phyloP scores from a whole-genome alignment of 192 early-diverging fungal genomes.

The Kappamyces sp. region DNA sequence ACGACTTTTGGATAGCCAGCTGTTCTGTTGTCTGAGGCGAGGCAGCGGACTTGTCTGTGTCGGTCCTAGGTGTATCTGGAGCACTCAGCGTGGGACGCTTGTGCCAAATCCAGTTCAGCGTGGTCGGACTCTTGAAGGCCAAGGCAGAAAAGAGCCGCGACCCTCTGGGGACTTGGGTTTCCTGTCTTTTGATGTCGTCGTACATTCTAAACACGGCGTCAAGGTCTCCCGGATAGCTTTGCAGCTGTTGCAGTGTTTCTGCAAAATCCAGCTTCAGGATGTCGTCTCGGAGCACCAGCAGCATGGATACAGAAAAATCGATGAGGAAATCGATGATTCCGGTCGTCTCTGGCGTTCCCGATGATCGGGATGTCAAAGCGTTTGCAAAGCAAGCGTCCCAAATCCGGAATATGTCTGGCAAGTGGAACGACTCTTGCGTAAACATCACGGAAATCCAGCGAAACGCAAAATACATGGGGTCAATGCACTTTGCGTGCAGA shows the following conservation, averaged over 20 bases:
- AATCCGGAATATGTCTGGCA: constrained; percentile 71
- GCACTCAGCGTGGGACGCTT: too few species aligned
- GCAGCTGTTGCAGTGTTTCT: constrained; percentile 52
- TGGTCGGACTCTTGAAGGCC: too few species aligned
- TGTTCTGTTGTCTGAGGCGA: too few species aligned
- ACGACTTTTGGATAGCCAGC: too few species aligned
- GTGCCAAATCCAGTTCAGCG: too few species aligned
- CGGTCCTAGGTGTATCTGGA: too few species aligned
- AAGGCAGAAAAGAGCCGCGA: too few species aligned
- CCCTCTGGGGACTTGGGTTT: too few species aligned
- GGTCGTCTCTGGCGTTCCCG: constrained; percentile 12
- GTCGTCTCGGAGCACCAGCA: constrained; percentile 51
- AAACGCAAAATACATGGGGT: constrained; percentile 71
- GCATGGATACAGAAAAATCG: constrained; percentile 69
- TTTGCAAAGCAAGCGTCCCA: constrained; percentile 79
- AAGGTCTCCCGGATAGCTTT: constrained; percentile 21
- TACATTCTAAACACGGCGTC: constrained; percentile 5
- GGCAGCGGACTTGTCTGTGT: too few species aligned
- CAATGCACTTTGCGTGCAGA: constrained; percentile 51
- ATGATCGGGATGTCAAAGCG: constrained; percentile 29
- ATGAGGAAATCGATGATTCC: constrained; percentile 61
- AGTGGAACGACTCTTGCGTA: constrained; percentile 60
- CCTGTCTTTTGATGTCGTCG: constrained; percentile 8
- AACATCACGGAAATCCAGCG: constrained; percentile 74
- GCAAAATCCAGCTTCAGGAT: constrained; percentile 53